Evolutionary conservation across 208 protist genomes (phyloP), one percentile per base, ranked within the genome.

Genomic region (Trypanosoma brucei): DNA sequence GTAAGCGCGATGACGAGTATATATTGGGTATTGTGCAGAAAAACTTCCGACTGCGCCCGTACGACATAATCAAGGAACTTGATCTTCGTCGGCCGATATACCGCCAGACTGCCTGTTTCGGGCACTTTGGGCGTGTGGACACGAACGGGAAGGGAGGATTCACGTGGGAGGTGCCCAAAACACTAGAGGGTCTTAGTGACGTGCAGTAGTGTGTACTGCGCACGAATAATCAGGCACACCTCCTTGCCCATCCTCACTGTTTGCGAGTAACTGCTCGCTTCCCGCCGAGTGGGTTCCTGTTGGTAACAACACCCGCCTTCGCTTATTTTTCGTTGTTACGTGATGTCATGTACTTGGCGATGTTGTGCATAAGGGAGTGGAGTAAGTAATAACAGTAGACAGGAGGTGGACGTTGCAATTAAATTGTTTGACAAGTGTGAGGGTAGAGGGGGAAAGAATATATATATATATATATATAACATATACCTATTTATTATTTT

Each of bases 111-210:
- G 11, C 50, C 6, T 54, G 50, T n/a, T 54, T 54, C 31, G 50
- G 50, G 9, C 50, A 54, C 50, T 54, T 54, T 54, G 50, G 50
- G 22, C 50, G 50, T n/a, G 6, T 31, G n/a, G 50, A 54, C 50
- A 54, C 6, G 50, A 54, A n/a, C 31, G 50, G 50, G 6, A 54
- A 54, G 50, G 50, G 50, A 6, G 50, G 50, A 6, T 54, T 54
- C 50, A 54, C 50, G 6, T 54, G 50, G 50, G 50, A 54, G 50
- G 50, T 79, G 91, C 99, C 66, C 52, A 53, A 55, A 39, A 45
- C 6, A 9, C 54, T 42, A 9, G 54, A 58, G 54, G 54, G 31
- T 6, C 30, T n/a, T 6, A n/a, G n/a, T n/a, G 5, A 54, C 6
- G 8, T n/a, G 11, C 50, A n/a, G 31, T 22, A 22, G 22, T 54